Evolutionary conservation across 139 green algal species (phyloP), one percentile per base, ranked within the genome.

Genomic region (Raphidocelis subcapitata): DNA sequence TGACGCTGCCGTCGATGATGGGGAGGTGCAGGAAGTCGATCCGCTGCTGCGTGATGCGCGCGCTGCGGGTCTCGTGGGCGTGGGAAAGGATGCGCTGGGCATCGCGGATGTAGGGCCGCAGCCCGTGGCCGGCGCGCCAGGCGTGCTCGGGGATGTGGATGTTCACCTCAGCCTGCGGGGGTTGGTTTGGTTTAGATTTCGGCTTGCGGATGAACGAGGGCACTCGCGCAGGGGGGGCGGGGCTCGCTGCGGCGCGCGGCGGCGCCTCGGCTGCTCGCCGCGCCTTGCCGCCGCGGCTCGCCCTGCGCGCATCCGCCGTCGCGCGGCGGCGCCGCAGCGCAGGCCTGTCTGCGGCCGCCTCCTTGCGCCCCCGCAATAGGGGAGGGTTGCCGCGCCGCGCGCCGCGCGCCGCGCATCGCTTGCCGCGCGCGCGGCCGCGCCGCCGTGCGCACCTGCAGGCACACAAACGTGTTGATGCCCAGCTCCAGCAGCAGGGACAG

Each of bases 51-150:
- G 67, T 84, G 36, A 94, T 91, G 49, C 74, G 72, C 1, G 69
- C 68, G 73, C 85, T 89, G 71, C 72, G 70, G 0, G 57, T 56
- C 65, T 89, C 85, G 33, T 89, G 78, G 0, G 90, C 89, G 33
- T 73, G 77, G 74, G 82, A 86, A 2, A 94, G 68, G 33, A 95
- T 81, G 20, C 62, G 65, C 77, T 95, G 90, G 18, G 90, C 90
- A 63, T 95, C 88, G 28, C 93, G 90, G 47, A 95, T 91, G 76
- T 95, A 94, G 4, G 89, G 88, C 32, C 90, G 79, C n/a, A 94
- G 79, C 12, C 84, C 74, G 54, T 90, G 83, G 4, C 85, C 85
- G 16, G 75, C 60, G 1, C 90, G 78, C 90, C 90, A 95, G 1
- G 70, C 71, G 29, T 78, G 65, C 56, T 94, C 89, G 10, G 86